Conservation (phyloP, 139 green algal genomes). For the Chlorella sorokiniana region DNA sequence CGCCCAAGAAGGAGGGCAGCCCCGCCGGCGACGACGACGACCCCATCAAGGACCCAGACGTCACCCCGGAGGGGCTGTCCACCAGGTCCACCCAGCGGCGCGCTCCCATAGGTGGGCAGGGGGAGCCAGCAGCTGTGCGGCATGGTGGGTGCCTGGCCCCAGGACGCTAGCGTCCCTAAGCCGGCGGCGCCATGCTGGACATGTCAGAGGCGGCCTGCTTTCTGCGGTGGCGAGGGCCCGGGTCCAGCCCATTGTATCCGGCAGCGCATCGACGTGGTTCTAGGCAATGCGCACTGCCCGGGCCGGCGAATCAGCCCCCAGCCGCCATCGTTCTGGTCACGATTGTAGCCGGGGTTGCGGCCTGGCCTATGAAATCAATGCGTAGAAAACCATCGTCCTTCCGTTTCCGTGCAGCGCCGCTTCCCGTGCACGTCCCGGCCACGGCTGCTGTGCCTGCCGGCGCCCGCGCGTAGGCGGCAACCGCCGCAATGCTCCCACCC, state of each 20-base stretch:
- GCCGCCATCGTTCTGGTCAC: neutral
- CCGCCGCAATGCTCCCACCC: conserved; percentile 22
- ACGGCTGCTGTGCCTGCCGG: neutral
- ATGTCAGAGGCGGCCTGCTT: too few relatives aligned
- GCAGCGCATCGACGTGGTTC: too few relatives aligned
- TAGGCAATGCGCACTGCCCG: too few relatives aligned
- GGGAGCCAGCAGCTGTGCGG: neutral
- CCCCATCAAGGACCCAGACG: conserved; percentile 17
- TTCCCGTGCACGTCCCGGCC: conserved; percentile 9
- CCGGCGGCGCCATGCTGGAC: too few relatives aligned
- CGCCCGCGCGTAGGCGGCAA: neutral
- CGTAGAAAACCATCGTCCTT: neutral
- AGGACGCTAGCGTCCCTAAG: too few relatives aligned
- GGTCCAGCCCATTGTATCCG: too few relatives aligned
- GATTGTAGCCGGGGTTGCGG: neutral
- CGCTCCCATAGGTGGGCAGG: neutral
- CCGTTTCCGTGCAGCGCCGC: neutral
- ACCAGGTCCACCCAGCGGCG: neutral
- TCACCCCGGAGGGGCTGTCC: neutral
- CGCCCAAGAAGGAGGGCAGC: neutral
- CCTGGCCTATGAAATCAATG: neutral
- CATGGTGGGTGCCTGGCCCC: neutral
- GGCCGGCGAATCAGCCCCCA: too few relatives aligned
- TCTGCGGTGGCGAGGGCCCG: too few relatives aligned
- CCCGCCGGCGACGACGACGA: neutral